Evolutionary conservation across 805 yeast genomes (phyloP), one percentile per base, ranked within the genome.

Genomic region (Hanseniaspora nectarophila): DNA sequence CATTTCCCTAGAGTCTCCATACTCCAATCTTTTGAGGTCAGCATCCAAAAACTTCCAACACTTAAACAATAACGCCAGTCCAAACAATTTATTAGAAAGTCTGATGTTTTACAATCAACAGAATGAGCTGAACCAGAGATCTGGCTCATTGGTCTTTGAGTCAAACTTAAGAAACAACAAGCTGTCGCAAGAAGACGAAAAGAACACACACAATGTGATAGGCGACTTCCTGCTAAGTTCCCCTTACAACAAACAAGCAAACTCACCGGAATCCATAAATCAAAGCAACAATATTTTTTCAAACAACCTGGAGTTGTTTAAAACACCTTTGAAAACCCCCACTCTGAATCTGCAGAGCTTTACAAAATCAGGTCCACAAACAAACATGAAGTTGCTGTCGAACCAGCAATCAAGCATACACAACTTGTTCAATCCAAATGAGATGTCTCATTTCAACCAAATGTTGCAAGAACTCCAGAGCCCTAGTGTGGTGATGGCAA

Each of bases 301-400:
- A 6, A 34, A 39, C 13, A 39, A 40, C n/a, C 18, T 49, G 6
- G 53, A 49, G 23, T 10, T 49, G 7, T 49, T 49, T 16, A 49
- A 32, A 26, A 49, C 53, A 2, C 53, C 53, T 1, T 34, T 49
- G 43, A 49, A 49, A 21, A 40, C 53, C 6, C 53, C 45, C 4
- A 10, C 28, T 9, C 9, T 42, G n/a, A 49, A 40, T 20, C 8
- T 42, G 3, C 24, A 23, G 4, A 40, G 45, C 16, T n/a, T 21
- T 18, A 26, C n/a, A 8, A 49, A 49, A 20, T 33, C 46, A 24
- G 26, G 23, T 6, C 39, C 51, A 10, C 34, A 21, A n/a, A 39
- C 45, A 2, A 37, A 29, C 9, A 8, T 49, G 3, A 49, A 49
- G n/a, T 43, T 49, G 13, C 18, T 39, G 10, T 24, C 38, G 4